Evolutionary conservation across 257 asterid species (phyloP).

Genomic region (Solanum etuberosum): DNA sequence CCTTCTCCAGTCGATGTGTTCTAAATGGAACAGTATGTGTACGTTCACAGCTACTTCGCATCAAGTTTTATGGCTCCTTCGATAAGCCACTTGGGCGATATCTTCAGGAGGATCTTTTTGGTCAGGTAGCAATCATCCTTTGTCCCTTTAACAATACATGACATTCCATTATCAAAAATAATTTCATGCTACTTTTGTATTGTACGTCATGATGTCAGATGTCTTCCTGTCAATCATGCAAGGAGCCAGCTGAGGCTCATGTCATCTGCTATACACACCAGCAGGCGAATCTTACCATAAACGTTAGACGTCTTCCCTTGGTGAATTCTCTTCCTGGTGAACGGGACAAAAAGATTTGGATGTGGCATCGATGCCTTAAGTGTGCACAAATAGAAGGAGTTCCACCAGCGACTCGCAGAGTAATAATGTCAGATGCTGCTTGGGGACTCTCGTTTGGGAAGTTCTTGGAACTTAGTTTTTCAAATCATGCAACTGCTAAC

Average conservation of each 20-base stretch:
- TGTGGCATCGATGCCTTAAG: slow-evolving; percentile 98
- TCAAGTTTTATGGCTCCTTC: slow-evolving; percentile 70
- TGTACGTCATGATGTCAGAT: slow-evolving; percentile 35
- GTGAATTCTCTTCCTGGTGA: slow-evolving; percentile 65
- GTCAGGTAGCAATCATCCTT: slow-evolving; percentile 46
- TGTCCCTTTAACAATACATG: not conserved
- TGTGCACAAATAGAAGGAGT: slow-evolving; percentile 55
- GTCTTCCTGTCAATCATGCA: slow-evolving; percentile 63
- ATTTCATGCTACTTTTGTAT: not conserved
- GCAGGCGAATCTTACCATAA: slow-evolving; percentile 81
- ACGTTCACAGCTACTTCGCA: slow-evolving; percentile 65
- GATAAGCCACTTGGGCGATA: slow-evolving; percentile 94
- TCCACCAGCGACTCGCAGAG: slow-evolving; percentile 79
- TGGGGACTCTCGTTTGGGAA: slow-evolving; percentile 99
- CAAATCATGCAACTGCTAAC: slow-evolving; percentile 85
- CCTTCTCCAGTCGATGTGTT: slow-evolving; percentile 79
- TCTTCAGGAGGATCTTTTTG: slow-evolving; percentile 75
- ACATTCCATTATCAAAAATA: not conserved
- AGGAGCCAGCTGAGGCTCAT: slow-evolving; percentile 84
- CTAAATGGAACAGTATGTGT: slow-evolving; percentile 65
- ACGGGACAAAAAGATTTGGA: slow-evolving; percentile 92
- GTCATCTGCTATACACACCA: slow-evolving; percentile 79
- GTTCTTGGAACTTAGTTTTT: slow-evolving; percentile 94
- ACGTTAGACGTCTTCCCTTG: slow-evolving; percentile 44
- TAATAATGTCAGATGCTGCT: slow-evolving; percentile 90